These are phyloP conservation scores for Eucalyptus microcorys DNA, from an alignment of 345 rosid species.

Conservation along the genomic window DNA sequence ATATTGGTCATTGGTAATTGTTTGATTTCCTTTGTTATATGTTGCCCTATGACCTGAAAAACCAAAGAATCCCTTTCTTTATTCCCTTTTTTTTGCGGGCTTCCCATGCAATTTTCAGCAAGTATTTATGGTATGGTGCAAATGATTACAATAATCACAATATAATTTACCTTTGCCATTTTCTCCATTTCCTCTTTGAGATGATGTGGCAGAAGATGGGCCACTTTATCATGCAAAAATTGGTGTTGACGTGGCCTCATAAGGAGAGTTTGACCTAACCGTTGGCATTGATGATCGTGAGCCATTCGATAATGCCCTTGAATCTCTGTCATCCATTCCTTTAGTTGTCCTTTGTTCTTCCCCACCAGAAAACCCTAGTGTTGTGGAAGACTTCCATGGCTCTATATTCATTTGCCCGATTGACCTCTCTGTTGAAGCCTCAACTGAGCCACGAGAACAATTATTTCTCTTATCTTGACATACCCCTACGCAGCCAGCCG, in stretches of 20 bases:
- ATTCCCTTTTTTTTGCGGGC: rapidly evolving
- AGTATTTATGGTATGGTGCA: background rate
- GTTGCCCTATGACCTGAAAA: background rate
- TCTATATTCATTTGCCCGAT: background rate
- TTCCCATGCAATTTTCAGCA: background rate
- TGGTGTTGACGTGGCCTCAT: background rate
- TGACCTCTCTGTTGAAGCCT: background rate
- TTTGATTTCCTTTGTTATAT: background rate
- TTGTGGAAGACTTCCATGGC: background rate
- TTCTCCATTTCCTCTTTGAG: background rate
- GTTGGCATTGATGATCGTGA: background rate
- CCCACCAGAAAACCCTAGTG: background rate
- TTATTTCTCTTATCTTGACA: background rate
- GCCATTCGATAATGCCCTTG: background rate
- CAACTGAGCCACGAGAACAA: background rate
- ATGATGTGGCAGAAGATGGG: background rate
- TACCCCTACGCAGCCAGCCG: background rate
- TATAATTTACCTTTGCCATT: background rate
- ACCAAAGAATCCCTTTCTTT: background rate
- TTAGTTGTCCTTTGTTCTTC: background rate
- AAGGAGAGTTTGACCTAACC: background rate
- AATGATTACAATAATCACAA: too few relatives aligned
- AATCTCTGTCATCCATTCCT: background rate
- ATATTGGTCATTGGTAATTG: background rate
- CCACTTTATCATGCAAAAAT: background rate